Evolutionary conservation across 441 rosid species (phyloP).

Genomic region (Corymbia calophylla): DNA sequence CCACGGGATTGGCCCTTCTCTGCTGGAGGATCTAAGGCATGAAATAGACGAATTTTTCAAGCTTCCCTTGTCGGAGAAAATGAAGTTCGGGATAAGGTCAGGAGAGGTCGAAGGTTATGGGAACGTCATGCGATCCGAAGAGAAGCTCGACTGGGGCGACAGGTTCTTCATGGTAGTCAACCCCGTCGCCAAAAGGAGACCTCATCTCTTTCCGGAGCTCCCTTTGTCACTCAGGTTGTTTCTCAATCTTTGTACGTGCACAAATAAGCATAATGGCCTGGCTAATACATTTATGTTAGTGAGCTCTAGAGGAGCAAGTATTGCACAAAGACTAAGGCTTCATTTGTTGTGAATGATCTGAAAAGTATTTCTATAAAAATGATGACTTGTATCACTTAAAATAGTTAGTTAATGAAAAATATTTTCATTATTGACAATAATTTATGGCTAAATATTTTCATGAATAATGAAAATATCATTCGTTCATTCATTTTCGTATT

Average conservation of each 20-base stretch:
- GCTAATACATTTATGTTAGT: not conserved
- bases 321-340: not conserved
- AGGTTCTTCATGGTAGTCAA: not conserved
- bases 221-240: not conserved
- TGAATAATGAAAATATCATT: not conserved
- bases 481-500: not conserved
- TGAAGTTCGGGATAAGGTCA: conserved; percentile 25
- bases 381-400: not conserved
- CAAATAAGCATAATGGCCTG: not conserved
- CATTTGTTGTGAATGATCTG: no score
- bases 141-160: not conserved
- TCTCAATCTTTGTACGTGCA: not conserved
- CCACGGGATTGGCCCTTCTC: conserved; percentile 28
- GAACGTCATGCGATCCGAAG: not conserved
- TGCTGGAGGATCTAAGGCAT: conserved; percentile 22
- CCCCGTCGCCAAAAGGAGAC: not conserved
- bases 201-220: not conserved
- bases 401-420: not conserved
- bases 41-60: conserved; percentile 31
- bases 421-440: no score
- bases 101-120: conserved; percentile 49
- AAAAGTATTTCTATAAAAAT: no score
- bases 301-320: not conserved
- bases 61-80: conserved; percentile 45
- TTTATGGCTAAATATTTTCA: no score